phyloP scores from a whole-genome alignment of 495 filamentous ascomycete species.

The Aspergillus ellipticus region DNA sequence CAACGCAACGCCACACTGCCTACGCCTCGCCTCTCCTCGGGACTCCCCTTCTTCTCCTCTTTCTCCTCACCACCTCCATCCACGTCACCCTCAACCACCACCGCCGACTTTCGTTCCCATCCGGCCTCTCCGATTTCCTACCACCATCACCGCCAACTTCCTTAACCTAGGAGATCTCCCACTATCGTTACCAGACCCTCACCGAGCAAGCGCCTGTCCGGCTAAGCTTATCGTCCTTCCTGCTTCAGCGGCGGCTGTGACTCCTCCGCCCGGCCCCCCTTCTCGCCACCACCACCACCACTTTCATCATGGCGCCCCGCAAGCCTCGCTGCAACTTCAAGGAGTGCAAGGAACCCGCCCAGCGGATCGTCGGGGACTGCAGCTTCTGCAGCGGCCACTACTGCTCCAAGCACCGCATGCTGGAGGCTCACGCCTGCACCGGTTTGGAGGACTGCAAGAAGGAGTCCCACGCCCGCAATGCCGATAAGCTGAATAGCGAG shows the following conservation, averaged over 20 bases:
- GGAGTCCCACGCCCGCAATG: conserved; percentile 87
- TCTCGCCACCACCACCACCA: conserved; percentile 25
- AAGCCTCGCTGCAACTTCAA: conserved; percentile 86
- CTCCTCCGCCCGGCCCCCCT: conserved; percentile 6
- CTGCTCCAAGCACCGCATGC: conserved; percentile 87
- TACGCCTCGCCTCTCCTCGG: conserved; percentile 2
- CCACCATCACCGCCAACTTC: neutral
- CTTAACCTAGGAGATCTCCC: conserved; percentile 5
- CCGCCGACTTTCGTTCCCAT: neutral
- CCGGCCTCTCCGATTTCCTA: no score
- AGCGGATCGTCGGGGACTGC: conserved; percentile 93
- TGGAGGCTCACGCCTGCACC: conserved; percentile 89
- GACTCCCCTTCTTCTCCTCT: conserved; percentile 19
- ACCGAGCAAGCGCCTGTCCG: neutral
- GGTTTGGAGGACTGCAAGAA: conserved; percentile 98
- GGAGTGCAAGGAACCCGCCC: conserved; percentile 79
- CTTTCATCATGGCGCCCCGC: conserved; percentile 55
- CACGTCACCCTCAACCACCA: neutral
- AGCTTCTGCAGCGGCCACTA: conserved; percentile 90
- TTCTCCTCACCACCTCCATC: conserved; percentile 31
- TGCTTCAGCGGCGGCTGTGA: conserved; percentile 4
- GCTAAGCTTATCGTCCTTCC: conserved; percentile 25
- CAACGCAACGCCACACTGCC: no score
- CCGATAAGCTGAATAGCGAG: conserved; percentile 85
- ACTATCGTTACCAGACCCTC: conserved; percentile 15